A percentile compares a stretch with the other conserved stretches of the same genome.
phyloP scores from a whole-genome alignment of 305 asterid genomes.

The Lippia alba region DNA sequence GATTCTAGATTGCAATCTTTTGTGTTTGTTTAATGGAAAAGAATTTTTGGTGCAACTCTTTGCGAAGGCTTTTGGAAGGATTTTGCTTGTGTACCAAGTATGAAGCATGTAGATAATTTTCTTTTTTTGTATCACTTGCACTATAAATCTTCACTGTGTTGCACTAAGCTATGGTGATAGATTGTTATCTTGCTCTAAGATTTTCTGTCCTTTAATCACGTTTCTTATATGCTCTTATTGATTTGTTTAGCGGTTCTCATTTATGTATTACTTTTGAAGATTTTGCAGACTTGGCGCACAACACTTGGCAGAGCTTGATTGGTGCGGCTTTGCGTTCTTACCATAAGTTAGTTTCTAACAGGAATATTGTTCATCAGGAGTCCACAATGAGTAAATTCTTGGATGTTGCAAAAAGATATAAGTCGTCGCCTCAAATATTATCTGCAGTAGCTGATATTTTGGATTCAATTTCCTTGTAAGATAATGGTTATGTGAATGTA shows the following conservation, averaged over 20 bases:
- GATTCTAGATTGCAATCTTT: constrained; percentile 29
- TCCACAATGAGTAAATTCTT: constrained; percentile 55
- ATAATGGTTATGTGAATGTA: constrained; percentile 3
- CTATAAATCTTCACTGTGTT: constrained; percentile 7
- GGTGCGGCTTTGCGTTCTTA: constrained; percentile 77
- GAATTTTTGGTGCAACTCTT: constrained; percentile 20
- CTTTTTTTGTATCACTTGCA: background rate
- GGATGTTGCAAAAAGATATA: constrained; percentile 72
- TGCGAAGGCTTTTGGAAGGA: constrained; percentile 7
- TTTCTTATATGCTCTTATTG: constrained; percentile 16
- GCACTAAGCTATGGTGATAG: constrained; percentile 7
- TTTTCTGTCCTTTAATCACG: constrained; percentile 21
- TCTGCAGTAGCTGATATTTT: constrained; percentile 81
- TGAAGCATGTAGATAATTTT: constrained; percentile 14
- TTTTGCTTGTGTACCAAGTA: constrained; percentile 9
- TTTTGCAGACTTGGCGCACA: constrained; percentile 52
- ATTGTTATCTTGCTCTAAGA: constrained; percentile 14
- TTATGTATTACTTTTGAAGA: constrained; percentile 33
- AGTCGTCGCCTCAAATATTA: constrained; percentile 71
- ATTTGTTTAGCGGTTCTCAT: constrained; percentile 7
- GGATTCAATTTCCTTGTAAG: constrained; percentile 74
- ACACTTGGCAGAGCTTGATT: constrained; percentile 71
- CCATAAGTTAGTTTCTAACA: constrained; percentile 49
- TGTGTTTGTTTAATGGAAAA: constrained; percentile 10
- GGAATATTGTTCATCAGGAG: constrained; percentile 48